Base-by-base conservation (phyloP, 2,329 filamentous ascomycete species). In the Chaetomium globosum region DNA sequence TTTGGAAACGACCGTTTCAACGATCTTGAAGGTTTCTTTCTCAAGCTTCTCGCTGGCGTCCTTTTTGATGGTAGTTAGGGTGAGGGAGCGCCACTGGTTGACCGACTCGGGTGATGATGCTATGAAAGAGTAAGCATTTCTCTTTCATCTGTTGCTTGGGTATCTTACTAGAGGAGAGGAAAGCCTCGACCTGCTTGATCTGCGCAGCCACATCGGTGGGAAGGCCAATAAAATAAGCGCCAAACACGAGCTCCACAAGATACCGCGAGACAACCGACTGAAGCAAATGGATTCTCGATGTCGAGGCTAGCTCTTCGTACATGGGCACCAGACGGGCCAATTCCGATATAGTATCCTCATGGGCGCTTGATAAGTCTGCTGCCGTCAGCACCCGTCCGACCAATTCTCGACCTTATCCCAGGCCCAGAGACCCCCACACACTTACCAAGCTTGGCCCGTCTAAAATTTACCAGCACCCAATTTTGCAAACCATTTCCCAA, bases 401-500 rank as follows among this genome's bases (percentile, higher is more conserved):
- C 49, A 2, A 1, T 28, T 28, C 12, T 16, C 5, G 21, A 28
- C 16, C 7, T 31, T 12, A 26, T 19, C 6, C 19, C 16, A 43
- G 21, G 13, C 31, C 31, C 7, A 33, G 31, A 12, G 26, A 21
- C 10, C 21, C 23, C 12, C 23, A 13, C 3, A 39, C 53, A 75
- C 80, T 70, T 73, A 84, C 82, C 78, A 55, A 89, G 76, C 76
- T 83, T 89, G 13, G 83, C 81, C 67, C 84, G 85, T 59, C 89
- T 82, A 69, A 89, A 92, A 73, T 89, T 85, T 30, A 85, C 83
- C 70, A 92, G 87, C 3, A 89, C 85, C 89, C 89, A 92, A 71
- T 92, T 91, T 77, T 91, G 88, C 70, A 91, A 76, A 28, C 88
- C 85, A 71, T 91, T 89, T 23, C 85, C 85, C 55, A 92, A 74